Percentiles rank a stretch among this genome's conserved stretches.
phyloP scores from a whole-genome alignment of 306 rosid species.

The Trifolium fragiferum region DNA sequence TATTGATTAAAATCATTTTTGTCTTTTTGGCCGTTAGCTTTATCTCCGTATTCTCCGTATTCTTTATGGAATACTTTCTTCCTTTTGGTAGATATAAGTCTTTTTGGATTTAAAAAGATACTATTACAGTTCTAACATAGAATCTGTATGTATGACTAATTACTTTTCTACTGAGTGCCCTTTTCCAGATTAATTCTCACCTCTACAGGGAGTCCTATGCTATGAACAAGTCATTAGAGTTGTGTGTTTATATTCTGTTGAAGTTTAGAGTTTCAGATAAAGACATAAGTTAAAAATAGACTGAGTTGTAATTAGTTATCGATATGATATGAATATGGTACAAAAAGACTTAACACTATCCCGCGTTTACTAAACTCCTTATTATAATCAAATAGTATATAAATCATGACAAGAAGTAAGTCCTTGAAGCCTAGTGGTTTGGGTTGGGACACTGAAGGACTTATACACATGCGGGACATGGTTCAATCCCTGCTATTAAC shows the following conservation, averaged over 20 bases:
- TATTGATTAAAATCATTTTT: conserved; percentile 21
- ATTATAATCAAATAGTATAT: neutral
- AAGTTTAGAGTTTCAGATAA: conserved; percentile 3
- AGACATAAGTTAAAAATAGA: neutral
- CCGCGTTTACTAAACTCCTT: neutral
- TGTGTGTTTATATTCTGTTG: neutral
- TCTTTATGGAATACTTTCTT: conserved; percentile 24
- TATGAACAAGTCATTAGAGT: conserved; percentile 32
- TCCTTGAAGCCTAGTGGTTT: neutral
- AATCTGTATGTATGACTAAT: conserved; percentile 21
- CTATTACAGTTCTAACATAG: conserved; percentile 2
- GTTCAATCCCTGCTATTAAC: neutral
- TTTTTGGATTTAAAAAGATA: conserved; percentile 8
- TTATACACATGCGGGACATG: too few relatives aligned
- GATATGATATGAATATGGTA: neutral
- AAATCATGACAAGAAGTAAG: neutral
- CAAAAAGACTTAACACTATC: neutral
- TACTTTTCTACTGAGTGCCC: neutral
- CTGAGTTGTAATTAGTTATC: neutral
- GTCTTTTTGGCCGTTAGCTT: conserved; percentile 22
- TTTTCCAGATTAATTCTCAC: neutral
- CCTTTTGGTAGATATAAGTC: neutral
- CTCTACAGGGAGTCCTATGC: conserved; percentile 10
- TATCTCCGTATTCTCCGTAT: conserved; percentile 26
- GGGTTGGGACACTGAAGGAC: too few relatives aligned